These are phyloP conservation scores for Tricholoma matsutake DNA, from an alignment of 768 basidiomycete species.

Conservation along the genomic window DNA sequence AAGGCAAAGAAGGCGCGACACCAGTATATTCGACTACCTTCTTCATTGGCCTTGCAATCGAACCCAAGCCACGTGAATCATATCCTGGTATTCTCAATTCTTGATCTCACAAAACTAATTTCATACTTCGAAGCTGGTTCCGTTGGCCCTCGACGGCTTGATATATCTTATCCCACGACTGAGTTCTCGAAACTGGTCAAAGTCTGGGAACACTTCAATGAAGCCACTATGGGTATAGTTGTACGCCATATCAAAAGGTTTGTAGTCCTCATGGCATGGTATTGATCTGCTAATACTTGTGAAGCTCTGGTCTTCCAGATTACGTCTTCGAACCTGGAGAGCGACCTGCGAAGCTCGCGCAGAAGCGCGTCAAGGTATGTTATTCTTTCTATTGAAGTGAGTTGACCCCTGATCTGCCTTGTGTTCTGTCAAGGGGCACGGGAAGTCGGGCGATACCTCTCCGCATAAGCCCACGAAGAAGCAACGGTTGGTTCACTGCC, in stretches of 20 bases:
- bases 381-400: conserved; percentile 1
- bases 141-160: conserved; percentile 77
- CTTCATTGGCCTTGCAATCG: conserved; percentile 92
- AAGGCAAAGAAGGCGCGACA: conserved; percentile 70
- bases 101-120: conserved; percentile 6
- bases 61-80: conserved; percentile 82
- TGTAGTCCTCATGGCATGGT: conserved; percentile 14
- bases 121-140: conserved; percentile 56
- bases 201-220: conserved; percentile 93
- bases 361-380: conserved; percentile 74
- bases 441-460: conserved; percentile 59
- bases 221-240: conserved; percentile 88
- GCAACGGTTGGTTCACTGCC: conserved; percentile 61
- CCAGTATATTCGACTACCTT: conserved; percentile 96
- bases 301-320: conserved; percentile 73
- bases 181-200: conserved; percentile 95
- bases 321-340: conserved; percentile 81
- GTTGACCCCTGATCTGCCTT: conserved; percentile 13
- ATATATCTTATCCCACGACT: conserved; percentile 95
- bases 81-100: conserved; percentile 7
- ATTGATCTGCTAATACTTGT: conserved; percentile 4
- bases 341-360: conserved; percentile 63
- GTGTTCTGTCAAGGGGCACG: conserved; percentile 45
- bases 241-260: conserved; percentile 93
- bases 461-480: conserved; percentile 79